Base-by-base conservation (phyloP, 2,329 filamentous ascomycete species). In the Fusarium haematococcum region DNA sequence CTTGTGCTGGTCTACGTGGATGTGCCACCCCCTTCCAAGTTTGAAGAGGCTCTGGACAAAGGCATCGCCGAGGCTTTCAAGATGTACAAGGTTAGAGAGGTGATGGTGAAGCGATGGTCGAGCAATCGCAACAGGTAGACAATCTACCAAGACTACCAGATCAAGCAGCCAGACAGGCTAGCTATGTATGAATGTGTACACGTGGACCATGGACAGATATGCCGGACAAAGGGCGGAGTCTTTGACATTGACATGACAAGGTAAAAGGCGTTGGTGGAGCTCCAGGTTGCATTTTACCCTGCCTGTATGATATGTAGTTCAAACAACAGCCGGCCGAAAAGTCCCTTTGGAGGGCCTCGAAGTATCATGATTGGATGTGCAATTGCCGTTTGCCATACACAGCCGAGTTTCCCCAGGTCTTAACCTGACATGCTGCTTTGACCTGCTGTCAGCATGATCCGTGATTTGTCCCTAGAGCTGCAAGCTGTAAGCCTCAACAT, bases 1-100 rank as follows among this genome's bases (percentile, higher is more conserved):
- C 82, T 99, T 75, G 91, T 98, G 41, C 82, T 99, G 35, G 92
- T 94, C 45, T 99, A 98, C 80, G 95, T 99, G 14, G 95, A 98
- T 74, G 88, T 99, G 6, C 97, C 97, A 3, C 88, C 92, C 5
- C 93, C 94, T 2, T 78, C 86, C 18, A 84, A 85, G 56, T 83
- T 86, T 32, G 81, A 85, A 3, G 81, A 83, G 39, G 85, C 86
- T 18, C 78, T 85, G 18, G 81, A 83, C 66, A 79, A 85, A 30
- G 91, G 94, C 68, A 87, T 97, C 60, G 88, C 91, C 2, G 85
- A 84, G 11, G 82, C 93, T 30, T 82, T 98, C 77, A 88, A 87
- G 77, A 85, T 88, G 64, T 98, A 97, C 81, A 92, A 88, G 76
- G 88, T 98, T 25, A 88, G 94, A 70, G 95, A 98, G 81, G 90